Evolutionary conservation across 306 rosid genomes (phyloP).

Genomic region (Vigna trinervia): DNA sequence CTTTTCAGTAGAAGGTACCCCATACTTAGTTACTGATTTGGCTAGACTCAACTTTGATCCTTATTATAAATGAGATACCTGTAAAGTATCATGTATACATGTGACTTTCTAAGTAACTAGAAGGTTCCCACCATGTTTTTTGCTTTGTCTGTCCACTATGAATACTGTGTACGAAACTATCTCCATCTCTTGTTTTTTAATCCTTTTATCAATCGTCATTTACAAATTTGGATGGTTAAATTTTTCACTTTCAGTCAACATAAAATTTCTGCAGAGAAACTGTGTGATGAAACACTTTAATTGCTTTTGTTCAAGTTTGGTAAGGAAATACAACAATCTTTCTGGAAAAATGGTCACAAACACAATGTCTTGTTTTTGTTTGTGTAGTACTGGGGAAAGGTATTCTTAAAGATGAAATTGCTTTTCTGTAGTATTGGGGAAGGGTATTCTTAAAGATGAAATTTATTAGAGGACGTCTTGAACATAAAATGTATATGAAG

Average conservation of each 20-base stretch:
- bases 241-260: constrained; percentile 5
- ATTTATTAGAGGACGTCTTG: no score
- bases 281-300: background rate
- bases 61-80: constrained; percentile 37
- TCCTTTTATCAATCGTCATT: background rate
- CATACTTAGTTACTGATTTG: constrained; percentile 44
- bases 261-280: background rate
- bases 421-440: background rate
- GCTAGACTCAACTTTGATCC: constrained; percentile 42
- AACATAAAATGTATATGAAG: no score
- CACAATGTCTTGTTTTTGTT: background rate
- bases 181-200: background rate
- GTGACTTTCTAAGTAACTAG: constrained; percentile 39
- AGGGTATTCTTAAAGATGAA: no score
- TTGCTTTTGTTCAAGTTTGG: no score
- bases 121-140: constrained; percentile 26
- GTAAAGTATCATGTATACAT: constrained; percentile 46
- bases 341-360: background rate
- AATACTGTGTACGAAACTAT: constrained; percentile 35
- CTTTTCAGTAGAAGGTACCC: constrained; percentile 40
- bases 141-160: constrained; percentile 27
- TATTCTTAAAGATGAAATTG: no score
- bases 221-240: background rate
- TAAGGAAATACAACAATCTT: background rate
- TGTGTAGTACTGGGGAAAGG: background rate